phyloP scores from a whole-genome alignment of 257 asterid genomes.

The Vinca minor region DNA sequence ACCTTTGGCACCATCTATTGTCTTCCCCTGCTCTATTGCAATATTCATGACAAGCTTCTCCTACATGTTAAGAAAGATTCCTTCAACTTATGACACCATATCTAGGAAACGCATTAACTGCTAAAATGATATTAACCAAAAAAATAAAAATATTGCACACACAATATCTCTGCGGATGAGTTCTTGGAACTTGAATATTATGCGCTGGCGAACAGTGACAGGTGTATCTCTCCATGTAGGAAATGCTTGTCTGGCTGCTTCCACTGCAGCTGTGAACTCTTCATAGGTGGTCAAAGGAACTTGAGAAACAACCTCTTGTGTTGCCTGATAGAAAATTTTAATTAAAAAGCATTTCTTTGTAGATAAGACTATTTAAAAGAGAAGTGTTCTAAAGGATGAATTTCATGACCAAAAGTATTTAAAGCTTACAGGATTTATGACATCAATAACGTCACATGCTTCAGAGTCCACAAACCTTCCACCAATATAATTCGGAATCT shows the following conservation, averaged over 20 bases:
- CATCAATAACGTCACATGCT: constrained; percentile 26
- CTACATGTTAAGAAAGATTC: constrained; percentile 16
- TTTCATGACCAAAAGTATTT: background rate
- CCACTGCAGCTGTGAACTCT: constrained; percentile 37
- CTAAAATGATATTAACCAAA: background rate
- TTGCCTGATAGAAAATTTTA: constrained; percentile 28
- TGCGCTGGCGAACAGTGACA: constrained; percentile 31
- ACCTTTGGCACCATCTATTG: constrained; percentile 30
- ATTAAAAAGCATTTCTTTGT: background rate
- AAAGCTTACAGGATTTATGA: constrained; percentile 36
- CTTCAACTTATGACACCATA: constrained; percentile 10
- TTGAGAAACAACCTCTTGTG: constrained; percentile 39
- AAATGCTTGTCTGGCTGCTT: constrained; percentile 39
- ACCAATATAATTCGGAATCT: constrained; percentile 34
- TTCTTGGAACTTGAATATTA: constrained; percentile 40
- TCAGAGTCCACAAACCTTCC: constrained; percentile 34
- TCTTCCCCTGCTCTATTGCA: constrained; percentile 35
- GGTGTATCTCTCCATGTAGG: constrained; percentile 36
- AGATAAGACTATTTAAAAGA: background rate
- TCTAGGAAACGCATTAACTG: background rate
- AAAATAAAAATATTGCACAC: constrained; percentile 1
- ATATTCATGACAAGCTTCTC: constrained; percentile 35
- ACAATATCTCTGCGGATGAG: constrained; percentile 41
- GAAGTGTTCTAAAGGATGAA: background rate
- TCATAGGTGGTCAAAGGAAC: constrained; percentile 36